A percentile compares a stretch with the other conserved stretches of the same genome.
Evolutionary conservation across 306 rosid species (phyloP).

Genomic region (Dryas alaskensis): DNA sequence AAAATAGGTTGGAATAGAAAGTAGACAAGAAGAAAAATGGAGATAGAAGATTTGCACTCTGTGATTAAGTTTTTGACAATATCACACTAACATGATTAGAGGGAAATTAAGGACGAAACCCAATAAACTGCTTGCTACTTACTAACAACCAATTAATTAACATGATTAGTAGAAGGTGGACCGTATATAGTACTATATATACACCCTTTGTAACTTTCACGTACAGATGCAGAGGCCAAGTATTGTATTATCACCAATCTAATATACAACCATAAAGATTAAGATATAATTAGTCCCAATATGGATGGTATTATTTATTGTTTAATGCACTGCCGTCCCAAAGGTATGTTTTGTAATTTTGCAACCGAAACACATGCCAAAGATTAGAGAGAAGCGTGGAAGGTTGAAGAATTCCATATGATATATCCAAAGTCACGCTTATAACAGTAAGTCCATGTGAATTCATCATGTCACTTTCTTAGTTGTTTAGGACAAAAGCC

Average conservation of each 20-base stretch:
- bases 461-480: background rate
- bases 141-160: background rate
- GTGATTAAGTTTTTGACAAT: no score
- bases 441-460: conserved; percentile 21
- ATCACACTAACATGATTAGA: no score
- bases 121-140: background rate
- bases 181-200: no score
- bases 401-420: background rate
- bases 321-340: background rate
- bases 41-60: no score
- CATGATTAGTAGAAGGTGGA: background rate
- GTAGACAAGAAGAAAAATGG: no score
- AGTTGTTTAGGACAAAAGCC: background rate
- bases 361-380: background rate
- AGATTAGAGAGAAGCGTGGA: background rate
- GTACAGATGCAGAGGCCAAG: no score
- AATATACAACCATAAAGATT: background rate
- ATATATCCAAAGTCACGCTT: background rate
- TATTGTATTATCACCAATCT: background rate
- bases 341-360: background rate
- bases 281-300: background rate
- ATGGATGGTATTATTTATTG: background rate
- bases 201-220: no score
- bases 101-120: background rate
- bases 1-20: no score